Percentiles rank a stretch among this genome's conserved stretches.
These are phyloP conservation scores for Geotrichum armillariae DNA, from an alignment of 1,139 yeast genomes.

Conservation along the genomic window DNA sequence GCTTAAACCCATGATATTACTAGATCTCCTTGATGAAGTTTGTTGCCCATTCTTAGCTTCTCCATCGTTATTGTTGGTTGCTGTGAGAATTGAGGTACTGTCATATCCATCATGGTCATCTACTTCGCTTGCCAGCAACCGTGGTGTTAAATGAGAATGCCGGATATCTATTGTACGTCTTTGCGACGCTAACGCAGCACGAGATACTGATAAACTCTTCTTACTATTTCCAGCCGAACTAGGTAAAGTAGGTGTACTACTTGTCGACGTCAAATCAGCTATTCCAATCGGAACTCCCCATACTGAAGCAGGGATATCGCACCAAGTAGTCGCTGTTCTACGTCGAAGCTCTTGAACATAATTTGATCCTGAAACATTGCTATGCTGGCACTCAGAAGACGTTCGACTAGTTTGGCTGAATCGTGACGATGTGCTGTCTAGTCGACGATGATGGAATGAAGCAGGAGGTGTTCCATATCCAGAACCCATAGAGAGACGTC, in stretches of 20 bases:
- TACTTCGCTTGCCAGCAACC: slow-evolving; percentile 74
- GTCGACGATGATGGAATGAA: slow-evolving; percentile 2
- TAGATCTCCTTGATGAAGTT: not conserved
- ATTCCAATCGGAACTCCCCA: slow-evolving; percentile 72
- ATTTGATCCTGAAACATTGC: slow-evolving; percentile 40
- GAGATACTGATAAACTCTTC: slow-evolving; percentile 30
- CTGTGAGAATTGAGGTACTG: not conserved
- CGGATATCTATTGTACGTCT: slow-evolving; percentile 52
- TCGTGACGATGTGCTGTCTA: slow-evolving; percentile 15
- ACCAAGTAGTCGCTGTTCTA: slow-evolving; percentile 51
- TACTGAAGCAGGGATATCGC: slow-evolving; percentile 54
- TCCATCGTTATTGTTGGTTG: slow-evolving; percentile 1
- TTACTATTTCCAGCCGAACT: not conserved
- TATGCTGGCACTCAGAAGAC: slow-evolving; percentile 16
- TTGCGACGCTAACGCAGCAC: slow-evolving; percentile 40
- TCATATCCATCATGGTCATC: slow-evolving; percentile 48
- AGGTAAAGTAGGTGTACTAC: not conserved
- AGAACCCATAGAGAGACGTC: slow-evolving; percentile 4
- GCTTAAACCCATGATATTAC: not conserved
- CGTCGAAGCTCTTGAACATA: slow-evolving; percentile 58
- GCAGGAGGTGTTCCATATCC: not conserved
- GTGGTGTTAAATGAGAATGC: slow-evolving; percentile 73
- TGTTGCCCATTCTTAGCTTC: not conserved
- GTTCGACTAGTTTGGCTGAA: slow-evolving; percentile 11
- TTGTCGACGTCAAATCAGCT: slow-evolving; percentile 35